phyloP scores from a whole-genome alignment of 2,329 filamentous ascomycete species.

The Raffaelea albimanens region DNA sequence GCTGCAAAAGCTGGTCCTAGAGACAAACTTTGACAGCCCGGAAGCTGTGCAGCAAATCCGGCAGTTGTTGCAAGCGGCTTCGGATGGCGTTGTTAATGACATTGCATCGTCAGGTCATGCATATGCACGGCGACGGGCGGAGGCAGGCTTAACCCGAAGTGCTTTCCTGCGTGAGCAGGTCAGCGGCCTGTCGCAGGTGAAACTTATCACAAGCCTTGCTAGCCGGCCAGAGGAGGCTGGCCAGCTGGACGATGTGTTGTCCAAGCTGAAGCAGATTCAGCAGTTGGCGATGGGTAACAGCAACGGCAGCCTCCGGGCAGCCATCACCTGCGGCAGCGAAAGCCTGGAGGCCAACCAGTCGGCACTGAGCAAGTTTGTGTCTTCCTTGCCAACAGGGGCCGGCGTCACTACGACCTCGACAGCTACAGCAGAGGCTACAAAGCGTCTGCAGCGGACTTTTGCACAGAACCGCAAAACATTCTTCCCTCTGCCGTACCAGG shows the following conservation, averaged over 20 bases:
- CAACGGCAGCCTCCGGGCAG: conserved; percentile 60
- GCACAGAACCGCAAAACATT: conserved; percentile 53
- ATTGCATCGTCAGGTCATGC: conserved; percentile 86
- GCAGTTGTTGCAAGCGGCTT: conserved; percentile 76
- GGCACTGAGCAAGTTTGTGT: conserved; percentile 63
- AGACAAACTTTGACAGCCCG: conserved; percentile 82
- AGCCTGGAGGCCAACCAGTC: conserved; percentile 61
- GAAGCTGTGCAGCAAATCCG: conserved; percentile 74
- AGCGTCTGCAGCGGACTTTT: conserved; percentile 8
- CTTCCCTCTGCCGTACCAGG: conserved; percentile 92
- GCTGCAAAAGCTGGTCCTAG: conserved; percentile 66
- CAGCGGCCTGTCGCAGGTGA: conserved; percentile 82
- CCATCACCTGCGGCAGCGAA: conserved; percentile 76
- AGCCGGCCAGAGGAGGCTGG: conserved; percentile 56
- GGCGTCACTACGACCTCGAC: conserved; percentile 17
- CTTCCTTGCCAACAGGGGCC: conserved; percentile 36
- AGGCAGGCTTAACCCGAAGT: conserved; percentile 65
- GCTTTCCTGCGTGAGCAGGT: conserved; percentile 73
- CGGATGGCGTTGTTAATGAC: conserved; percentile 82
- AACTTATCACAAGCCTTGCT: conserved; percentile 71
- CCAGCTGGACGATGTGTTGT: conserved; percentile 63
- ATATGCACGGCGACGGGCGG: conserved; percentile 75
- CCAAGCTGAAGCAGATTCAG: conserved; percentile 80
- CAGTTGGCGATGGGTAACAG: conserved; percentile 50
- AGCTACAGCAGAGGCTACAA: not conserved